These are phyloP conservation scores for Linnemannia elongata DNA, from an alignment of 192 early-diverging fungal species.

Conservation along the genomic window DNA sequence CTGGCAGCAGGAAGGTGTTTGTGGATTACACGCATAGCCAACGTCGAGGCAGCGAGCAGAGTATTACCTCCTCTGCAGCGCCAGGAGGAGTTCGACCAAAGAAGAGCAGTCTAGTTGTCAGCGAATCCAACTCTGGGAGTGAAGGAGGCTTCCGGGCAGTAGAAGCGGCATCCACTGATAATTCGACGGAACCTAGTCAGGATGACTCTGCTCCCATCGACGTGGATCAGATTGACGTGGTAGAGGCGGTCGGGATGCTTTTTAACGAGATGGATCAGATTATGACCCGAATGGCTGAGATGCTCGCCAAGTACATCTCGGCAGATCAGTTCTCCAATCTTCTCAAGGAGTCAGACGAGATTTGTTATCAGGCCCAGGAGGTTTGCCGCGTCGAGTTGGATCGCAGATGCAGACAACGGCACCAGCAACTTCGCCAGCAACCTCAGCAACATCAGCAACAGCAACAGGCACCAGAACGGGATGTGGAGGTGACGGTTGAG, in stretches of 20 bases:
- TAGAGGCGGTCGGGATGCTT: conserved; percentile 7
- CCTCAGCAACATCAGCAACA: not conserved
- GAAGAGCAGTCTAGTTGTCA: not conserved
- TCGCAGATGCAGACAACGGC: not conserved
- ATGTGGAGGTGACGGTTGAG: not conserved
- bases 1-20: not conserved
- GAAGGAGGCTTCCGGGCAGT: not conserved
- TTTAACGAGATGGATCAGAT: conserved; percentile 39
- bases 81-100: not conserved
- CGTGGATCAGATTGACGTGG: not conserved
- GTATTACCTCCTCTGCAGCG: not conserved
- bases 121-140: not conserved
- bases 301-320: conserved; percentile 27
- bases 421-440: not conserved
- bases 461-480: not conserved
- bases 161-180: not conserved
- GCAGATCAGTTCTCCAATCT: conserved; percentile 31
- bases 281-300: conserved; percentile 14
- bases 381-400: conserved; percentile 17
- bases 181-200: not conserved
- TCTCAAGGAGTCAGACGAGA: conserved; percentile 26
- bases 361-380: conserved; percentile 28
- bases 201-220: not conserved
- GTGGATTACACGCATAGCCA: not conserved
- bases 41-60: not conserved